phyloP scores from a whole-genome alignment of 2,329 filamentous ascomycete genomes.

The Phialophora chinensis region DNA sequence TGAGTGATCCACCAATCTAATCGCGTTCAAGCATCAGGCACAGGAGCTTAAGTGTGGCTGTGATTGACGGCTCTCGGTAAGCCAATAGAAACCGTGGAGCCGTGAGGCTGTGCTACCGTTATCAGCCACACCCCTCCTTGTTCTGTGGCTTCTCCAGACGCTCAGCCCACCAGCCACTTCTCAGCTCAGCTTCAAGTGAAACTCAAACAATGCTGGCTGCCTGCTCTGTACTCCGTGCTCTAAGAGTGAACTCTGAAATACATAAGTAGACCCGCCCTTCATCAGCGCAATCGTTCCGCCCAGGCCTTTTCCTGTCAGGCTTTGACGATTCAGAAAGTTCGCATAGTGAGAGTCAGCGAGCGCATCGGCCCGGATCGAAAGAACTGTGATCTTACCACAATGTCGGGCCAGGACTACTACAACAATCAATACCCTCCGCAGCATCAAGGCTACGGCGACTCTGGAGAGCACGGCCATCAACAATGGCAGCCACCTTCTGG shows the following conservation, averaged over 20 bases:
- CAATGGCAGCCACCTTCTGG: constrained; percentile 28
- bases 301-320: not conserved
- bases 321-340: not conserved
- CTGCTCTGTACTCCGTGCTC: not conserved
- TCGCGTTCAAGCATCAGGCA: not conserved
- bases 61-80: not conserved
- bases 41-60: constrained; percentile 4
- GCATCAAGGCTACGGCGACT: constrained; percentile 27
- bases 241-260: not conserved
- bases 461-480: constrained; percentile 22
- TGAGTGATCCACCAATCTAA: not conserved
- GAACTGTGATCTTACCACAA: constrained; percentile 12
- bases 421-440: constrained; percentile 25
- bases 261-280: constrained; percentile 12
- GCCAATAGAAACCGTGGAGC: not conserved
- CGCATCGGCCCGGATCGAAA: not conserved
- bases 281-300: not conserved
- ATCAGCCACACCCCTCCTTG: constrained; percentile 1
- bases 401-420: constrained; percentile 28
- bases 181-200: not conserved
- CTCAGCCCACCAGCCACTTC: not conserved
- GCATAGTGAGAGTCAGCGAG: not conserved
- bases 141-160: not conserved
- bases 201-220: constrained; percentile 14
- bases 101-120: not conserved